phyloP scores from a whole-genome alignment of 2,329 filamentous ascomycete genomes.

The Pseudogymnoascus sp. region DNA sequence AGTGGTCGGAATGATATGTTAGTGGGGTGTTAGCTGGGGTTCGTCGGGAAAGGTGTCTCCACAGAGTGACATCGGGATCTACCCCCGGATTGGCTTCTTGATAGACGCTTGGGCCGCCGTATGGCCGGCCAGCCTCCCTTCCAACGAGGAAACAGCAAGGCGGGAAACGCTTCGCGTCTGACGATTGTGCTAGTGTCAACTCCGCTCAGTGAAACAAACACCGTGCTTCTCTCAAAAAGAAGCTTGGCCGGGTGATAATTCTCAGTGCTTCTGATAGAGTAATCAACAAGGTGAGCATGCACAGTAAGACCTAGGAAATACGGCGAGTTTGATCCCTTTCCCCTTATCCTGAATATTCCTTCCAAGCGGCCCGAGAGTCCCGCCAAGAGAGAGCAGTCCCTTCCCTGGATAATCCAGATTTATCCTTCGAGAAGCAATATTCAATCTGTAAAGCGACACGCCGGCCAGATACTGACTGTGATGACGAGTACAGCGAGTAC shows the following conservation, averaged over 20 bases:
- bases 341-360: not conserved
- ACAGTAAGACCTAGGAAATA: not conserved
- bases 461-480: not conserved
- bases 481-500: not conserved
- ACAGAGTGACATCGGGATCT: conserved; percentile 6
- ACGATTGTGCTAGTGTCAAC: not conserved
- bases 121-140: not conserved
- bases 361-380: not conserved
- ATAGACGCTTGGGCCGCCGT: conserved; percentile 3
- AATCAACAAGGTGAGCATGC: not conserved
- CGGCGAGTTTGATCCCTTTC: not conserved
- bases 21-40: conserved; percentile 2
- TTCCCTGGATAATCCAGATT: not conserved
- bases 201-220: conserved; percentile 5
- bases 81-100: conserved; percentile 3
- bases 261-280: not conserved
- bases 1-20: not conserved
- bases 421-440: conserved; percentile 3
- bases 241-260: not conserved
- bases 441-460: conserved; percentile 7
- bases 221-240: not conserved
- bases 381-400: not conserved
- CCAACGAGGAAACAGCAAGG: not conserved
- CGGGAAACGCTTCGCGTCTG: conserved; percentile 1
- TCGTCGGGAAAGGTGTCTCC: not conserved